Conservation (phyloP, 1,284 basidiomycete species). For the Paramarasmius palmivorus region DNA sequence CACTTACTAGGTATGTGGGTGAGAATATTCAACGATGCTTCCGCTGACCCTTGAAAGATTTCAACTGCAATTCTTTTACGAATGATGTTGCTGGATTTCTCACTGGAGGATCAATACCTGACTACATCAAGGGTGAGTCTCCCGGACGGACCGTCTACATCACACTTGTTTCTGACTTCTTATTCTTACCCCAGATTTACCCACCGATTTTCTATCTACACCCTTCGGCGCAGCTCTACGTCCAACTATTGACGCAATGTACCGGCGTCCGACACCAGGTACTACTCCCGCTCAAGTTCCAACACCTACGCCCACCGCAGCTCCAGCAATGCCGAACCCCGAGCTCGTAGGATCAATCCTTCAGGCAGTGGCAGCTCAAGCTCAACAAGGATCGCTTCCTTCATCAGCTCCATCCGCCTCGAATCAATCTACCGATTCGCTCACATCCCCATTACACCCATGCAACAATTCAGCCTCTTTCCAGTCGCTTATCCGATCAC, state of each 20-base stretch:
- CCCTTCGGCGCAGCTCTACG: constrained; percentile 86
- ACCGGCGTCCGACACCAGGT: constrained; percentile 51
- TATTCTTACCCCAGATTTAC: constrained; percentile 59
- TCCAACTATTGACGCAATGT: constrained; percentile 90
- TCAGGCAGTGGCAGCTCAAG: constrained; percentile 58
- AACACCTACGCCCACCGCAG: constrained; percentile 33
- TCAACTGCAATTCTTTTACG: constrained; percentile 91
- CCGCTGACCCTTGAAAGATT: constrained; percentile 46
- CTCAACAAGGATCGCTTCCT: constrained; percentile 26
- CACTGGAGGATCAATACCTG: constrained; percentile 77
- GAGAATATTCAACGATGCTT: not conserved
- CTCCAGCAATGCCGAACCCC: constrained; percentile 42
- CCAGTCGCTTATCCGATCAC: constrained; percentile 38
- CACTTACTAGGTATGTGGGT: constrained; percentile 77
- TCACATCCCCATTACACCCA: constrained; percentile 60
- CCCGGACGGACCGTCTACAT: not conserved
- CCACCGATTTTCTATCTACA: constrained; percentile 87
- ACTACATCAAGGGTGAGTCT: constrained; percentile 69
- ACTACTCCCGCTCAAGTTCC: constrained; percentile 31
- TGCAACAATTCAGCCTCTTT: constrained; percentile 49
- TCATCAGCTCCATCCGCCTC: constrained; percentile 29
- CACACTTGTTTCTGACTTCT: not conserved
- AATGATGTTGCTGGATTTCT: constrained; percentile 85
- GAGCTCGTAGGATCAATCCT: constrained; percentile 61
- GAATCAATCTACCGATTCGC: constrained; percentile 42